Evolutionary conservation across 768 basidiomycete genomes (phyloP), one percentile per base, ranked within the genome.

Genomic region (Neoboletus magnificus): DNA sequence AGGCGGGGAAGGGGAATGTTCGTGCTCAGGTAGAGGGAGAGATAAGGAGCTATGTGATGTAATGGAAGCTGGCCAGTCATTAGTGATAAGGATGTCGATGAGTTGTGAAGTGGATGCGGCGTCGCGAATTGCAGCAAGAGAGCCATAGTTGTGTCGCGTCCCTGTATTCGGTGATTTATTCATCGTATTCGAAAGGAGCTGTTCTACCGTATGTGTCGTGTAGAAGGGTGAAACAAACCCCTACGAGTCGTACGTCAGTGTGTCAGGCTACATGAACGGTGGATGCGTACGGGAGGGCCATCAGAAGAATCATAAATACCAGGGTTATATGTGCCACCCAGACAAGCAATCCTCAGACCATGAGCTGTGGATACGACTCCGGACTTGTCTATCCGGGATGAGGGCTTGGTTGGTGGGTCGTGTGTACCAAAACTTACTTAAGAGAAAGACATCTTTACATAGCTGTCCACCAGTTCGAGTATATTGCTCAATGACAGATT

Each of bases 271-370:
- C 23, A 29, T 23, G 5, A 25, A 44, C 18, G 13, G 48, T 48
- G 60, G 36, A 11, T 30, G 74, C 85, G 49, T 70, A 87, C 89
- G 30, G 86, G 86, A 16, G 85, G 80, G 2, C 82, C 74, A 54
- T 87, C 86, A 6, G 85, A 77, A 32, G 81, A 75, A 25, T 69
- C 64, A 59, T 84, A 90, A 23, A 86, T 74, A 18, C 76, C 78
- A 35, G 80, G 71, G 43, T 91, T 85, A 64, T 86, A 92, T 36
- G 77, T 75, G 5, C 94, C 93, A 39, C 91, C 92, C 11, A 95
- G 75, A 70, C 91, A 93, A 22, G 87, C 93, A 67, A 96, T 91
- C 55, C 87, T 84, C 25, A 95, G 76, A 10, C 89, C 89, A 62
- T 87, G 83, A 9, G 86, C 81, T 12, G 91, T 94, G 3, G 83